Percentiles rank a stretch among this genome's conserved stretches.
Conservation (phyloP, 257 asterid species). For the Cruciata laevipes region DNA sequence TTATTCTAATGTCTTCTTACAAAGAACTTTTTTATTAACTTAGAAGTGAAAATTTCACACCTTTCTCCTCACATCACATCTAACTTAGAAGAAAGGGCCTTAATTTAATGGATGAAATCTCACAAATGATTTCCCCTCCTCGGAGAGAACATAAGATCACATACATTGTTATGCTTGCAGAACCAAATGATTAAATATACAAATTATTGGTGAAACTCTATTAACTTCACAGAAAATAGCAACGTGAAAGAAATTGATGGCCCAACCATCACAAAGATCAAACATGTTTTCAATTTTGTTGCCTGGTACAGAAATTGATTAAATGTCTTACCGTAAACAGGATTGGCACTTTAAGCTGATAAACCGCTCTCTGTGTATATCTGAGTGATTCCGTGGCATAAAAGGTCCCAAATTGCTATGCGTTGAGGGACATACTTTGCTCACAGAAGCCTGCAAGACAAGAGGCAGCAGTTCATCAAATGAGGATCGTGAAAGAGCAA, state of each 20-base stretch:
- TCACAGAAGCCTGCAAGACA: constrained; percentile 9
- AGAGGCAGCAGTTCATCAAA: neutral
- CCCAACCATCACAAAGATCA: neutral
- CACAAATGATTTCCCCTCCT: neutral
- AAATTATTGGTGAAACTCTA: neutral
- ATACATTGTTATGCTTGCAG: neutral
- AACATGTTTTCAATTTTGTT: neutral
- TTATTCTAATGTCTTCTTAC: too few relatives aligned
- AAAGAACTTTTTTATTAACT: too few relatives aligned
- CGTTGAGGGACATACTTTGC: neutral
- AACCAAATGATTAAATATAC: neutral
- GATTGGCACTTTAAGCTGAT: constrained; percentile 16
- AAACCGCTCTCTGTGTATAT: constrained; percentile 8
- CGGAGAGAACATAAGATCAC: neutral
- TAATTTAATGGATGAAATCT: neutral
- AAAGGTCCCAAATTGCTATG: constrained; percentile 1
- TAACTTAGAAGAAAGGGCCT: neutral
- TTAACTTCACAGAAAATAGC: neutral
- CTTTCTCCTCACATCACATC: too few relatives aligned
- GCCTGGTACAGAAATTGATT: neutral
- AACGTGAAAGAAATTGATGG: neutral
- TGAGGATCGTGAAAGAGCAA: neutral
- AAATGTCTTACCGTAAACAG: constrained; percentile 12
- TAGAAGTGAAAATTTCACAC: too few relatives aligned
- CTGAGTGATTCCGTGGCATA: neutral